A percentile compares a stretch with the other conserved stretches of the same genome.
Conservation (phyloP, 257 asterid species). For the Cynanchum wilfordii region DNA sequence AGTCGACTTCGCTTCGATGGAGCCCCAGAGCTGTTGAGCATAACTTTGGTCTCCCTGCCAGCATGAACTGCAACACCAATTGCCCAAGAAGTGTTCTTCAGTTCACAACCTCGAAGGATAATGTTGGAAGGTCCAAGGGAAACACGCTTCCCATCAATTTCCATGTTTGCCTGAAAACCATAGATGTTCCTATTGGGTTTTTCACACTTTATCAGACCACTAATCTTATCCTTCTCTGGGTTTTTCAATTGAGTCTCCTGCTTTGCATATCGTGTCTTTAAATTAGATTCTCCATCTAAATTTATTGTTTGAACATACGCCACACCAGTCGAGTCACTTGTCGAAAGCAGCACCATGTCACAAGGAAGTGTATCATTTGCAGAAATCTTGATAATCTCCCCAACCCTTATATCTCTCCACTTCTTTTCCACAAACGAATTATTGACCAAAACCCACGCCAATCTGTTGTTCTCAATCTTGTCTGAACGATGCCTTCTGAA, state of each 20-base stretch:
- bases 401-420: constrained; percentile 81
- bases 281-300: constrained; percentile 95
- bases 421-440: constrained; percentile 54
- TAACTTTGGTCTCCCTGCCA: constrained; percentile 90
- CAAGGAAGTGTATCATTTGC: constrained; percentile 82
- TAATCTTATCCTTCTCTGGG: constrained; percentile 34
- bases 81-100: constrained; percentile 91
- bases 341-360: constrained; percentile 89
- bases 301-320: constrained; percentile 86
- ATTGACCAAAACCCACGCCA: constrained; percentile 55
- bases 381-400: constrained; percentile 68
- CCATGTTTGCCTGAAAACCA: constrained; percentile 90
- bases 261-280: constrained; percentile 93
- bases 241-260: constrained; percentile 80
- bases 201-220: constrained; percentile 84
- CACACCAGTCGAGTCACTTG: constrained; percentile 86
- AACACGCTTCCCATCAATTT: constrained; percentile 70
- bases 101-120: constrained; percentile 87
- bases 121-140: constrained; percentile 98
- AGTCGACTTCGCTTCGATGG: constrained; percentile 93
- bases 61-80: constrained; percentile 85
- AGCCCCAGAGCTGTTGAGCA: constrained; percentile 97
- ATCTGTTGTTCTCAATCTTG: constrained; percentile 72
- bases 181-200: constrained; percentile 93
- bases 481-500: constrained; percentile 86